Evolutionary conservation across 768 basidiomycete genomes (phyloP).

Genomic region (Suillus occidentalis): DNA sequence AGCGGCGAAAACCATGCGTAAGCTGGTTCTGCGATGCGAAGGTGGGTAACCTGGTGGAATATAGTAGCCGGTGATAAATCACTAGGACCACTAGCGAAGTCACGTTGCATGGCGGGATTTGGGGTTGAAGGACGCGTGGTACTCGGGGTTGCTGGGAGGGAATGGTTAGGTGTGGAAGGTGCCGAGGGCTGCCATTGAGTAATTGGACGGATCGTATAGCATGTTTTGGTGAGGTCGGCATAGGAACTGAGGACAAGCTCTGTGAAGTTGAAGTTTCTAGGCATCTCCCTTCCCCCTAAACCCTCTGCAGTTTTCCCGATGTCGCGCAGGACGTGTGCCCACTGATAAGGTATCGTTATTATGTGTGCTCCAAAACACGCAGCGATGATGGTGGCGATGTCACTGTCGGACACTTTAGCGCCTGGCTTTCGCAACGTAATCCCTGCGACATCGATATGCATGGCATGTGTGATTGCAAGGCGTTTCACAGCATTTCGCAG

Average conservation of each 20-base stretch:
- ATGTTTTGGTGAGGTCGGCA: constrained; percentile 4
- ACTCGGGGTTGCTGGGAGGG: constrained; percentile 2
- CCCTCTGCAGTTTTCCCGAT: constrained; percentile 7
- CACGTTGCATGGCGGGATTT: neutral
- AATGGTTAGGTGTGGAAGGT: constrained; percentile 9
- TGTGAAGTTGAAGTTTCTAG: neutral
- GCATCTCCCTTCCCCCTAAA: neutral
- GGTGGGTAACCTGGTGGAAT: constrained; percentile 11
- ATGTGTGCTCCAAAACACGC: constrained; percentile 35
- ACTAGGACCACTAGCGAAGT: too few relatives aligned
- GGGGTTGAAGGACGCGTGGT: constrained; percentile 31
- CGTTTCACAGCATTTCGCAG: constrained; percentile 35
- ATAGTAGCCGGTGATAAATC: neutral
- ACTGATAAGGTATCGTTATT: constrained; percentile 26
- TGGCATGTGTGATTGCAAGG: constrained; percentile 34
- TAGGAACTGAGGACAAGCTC: constrained; percentile 15
- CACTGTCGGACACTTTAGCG: constrained; percentile 21
- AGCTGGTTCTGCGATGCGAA: constrained; percentile 21
- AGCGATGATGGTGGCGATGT: constrained; percentile 25
- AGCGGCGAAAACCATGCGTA: constrained; percentile 17
- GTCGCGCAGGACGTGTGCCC: constrained; percentile 6
- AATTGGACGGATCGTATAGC: neutral
- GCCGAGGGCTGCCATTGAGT: constrained; percentile 17
- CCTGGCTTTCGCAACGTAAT: constrained; percentile 16
- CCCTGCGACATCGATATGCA: constrained; percentile 2